These are phyloP conservation scores for Colletotrichum sp. DNA, from an alignment of 2,329 filamentous ascomycete species.

Conservation along the genomic window DNA sequence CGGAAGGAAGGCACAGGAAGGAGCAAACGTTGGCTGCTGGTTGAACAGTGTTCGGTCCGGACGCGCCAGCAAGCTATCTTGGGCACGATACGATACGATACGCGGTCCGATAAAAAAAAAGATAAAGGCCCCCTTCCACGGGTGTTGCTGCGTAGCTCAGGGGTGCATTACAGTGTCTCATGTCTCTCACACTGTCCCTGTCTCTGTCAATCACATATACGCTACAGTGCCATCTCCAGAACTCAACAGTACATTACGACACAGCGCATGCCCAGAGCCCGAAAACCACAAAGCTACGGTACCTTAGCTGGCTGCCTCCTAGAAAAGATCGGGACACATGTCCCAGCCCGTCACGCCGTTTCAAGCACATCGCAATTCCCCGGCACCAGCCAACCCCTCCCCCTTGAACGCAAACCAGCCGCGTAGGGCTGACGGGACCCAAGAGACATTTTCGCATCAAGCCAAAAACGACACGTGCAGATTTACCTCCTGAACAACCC, in stretches of 20 bases:
- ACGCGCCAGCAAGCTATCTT: not conserved
- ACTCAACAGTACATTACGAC: not conserved
- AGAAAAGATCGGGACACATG: not conserved
- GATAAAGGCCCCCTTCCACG: not conserved
- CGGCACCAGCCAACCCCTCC: not conserved
- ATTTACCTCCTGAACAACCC: not conserved
- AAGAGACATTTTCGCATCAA: not conserved
- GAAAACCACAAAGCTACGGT: not conserved
- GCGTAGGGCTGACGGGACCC: not conserved
- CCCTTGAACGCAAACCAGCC: not conserved
- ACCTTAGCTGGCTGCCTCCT: not conserved
- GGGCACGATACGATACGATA: not conserved
- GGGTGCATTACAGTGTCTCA: not conserved
- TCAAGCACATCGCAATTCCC: not conserved
- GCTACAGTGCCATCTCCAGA: not conserved
- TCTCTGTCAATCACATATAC: too few species aligned
- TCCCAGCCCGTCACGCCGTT: not conserved
- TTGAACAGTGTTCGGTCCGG: not conserved
- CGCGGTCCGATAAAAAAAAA: slow-evolving; percentile 11
- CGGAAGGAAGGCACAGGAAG: not conserved
- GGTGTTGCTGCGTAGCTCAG: not conserved
- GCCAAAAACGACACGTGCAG: not conserved
- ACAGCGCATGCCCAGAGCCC: not conserved
- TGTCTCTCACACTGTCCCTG: too few species aligned
- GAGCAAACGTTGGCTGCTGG: not conserved